Evolutionary conservation across 1,284 basidiomycete species (phyloP).

Genomic region (Boletus sp.): DNA sequence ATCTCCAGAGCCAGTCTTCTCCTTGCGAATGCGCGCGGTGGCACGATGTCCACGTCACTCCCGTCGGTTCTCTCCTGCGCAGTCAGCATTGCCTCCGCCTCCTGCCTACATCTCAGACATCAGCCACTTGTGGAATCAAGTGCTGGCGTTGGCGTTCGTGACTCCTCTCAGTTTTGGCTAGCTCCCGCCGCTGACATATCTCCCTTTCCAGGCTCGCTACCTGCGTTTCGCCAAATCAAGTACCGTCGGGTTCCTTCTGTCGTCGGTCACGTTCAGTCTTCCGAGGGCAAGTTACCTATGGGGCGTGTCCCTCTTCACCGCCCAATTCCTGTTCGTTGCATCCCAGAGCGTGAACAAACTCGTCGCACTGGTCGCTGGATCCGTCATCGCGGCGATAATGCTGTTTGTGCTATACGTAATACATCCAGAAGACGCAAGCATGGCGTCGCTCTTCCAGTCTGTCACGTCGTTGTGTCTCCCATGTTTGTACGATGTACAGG

Average conservation of each 20-base stretch:
- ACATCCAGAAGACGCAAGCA: conserved; percentile 18
- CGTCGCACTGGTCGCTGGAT: conserved; percentile 12
- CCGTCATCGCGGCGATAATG: conserved; percentile 16
- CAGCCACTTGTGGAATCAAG: conserved; percentile 20
- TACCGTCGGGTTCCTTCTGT: conserved; percentile 23
- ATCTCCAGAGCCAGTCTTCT: conserved; percentile 24
- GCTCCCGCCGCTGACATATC: conserved; percentile 1
- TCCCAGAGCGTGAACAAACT: conserved; percentile 13
- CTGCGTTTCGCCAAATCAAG: conserved; percentile 20
- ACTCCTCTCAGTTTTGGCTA: not conserved
- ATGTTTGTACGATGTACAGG: conserved; percentile 3
- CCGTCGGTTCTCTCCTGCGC: conserved; percentile 25
- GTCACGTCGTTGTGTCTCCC: conserved; percentile 10
- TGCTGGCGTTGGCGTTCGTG: conserved; percentile 27
- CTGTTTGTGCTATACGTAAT: conserved; percentile 15
- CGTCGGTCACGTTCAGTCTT: conserved; percentile 28
- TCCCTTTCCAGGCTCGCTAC: conserved; percentile 23
- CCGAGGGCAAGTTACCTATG: conserved; percentile 29
- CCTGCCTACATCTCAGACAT: conserved; percentile 29
- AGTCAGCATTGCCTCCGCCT: conserved; percentile 28
- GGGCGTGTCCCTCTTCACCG: conserved; percentile 22
- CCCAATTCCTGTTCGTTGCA: conserved; percentile 24
- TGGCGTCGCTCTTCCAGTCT: conserved; percentile 1
- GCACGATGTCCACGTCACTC: conserved; percentile 20
- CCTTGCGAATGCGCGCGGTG: conserved; percentile 24